Evolutionary conservation across 164 flowering plant species (phyloP).

Genomic region (grape (Vitis vinifera)): ASM3070453v1 NC_081812.1:11518501-11519000

Average conservation of each 20-base stretch:
- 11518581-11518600: conserved; percentile 7
- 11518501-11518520: conserved; percentile 21
- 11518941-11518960: conserved; percentile 42
- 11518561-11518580: conserved; percentile 6
- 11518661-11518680: not conserved
- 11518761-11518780: not conserved
- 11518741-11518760: not conserved
- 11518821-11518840: conserved; percentile 15
- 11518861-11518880: conserved; percentile 67
- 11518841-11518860: conserved; percentile 56
- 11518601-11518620: conserved; percentile 35
- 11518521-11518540: conserved; percentile 5
- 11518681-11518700: conserved; percentile 13
- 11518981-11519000: conserved; percentile 47
- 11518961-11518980: conserved; percentile 55
- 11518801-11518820: conserved; percentile 21
- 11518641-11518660: not conserved
- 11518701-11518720: conserved; percentile 10
- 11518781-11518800: conserved; percentile 14
- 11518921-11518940: conserved; percentile 73
- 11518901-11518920: conserved; percentile 78
- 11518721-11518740: not conserved
- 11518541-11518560: conserved; percentile 17
- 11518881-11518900: conserved; percentile 12
- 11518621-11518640: conserved; percentile 23